These are phyloP conservation scores for Ceratocystis cubensis DNA, from an alignment of 2,329 filamentous ascomycete species.

Conservation along the genomic window DNA sequence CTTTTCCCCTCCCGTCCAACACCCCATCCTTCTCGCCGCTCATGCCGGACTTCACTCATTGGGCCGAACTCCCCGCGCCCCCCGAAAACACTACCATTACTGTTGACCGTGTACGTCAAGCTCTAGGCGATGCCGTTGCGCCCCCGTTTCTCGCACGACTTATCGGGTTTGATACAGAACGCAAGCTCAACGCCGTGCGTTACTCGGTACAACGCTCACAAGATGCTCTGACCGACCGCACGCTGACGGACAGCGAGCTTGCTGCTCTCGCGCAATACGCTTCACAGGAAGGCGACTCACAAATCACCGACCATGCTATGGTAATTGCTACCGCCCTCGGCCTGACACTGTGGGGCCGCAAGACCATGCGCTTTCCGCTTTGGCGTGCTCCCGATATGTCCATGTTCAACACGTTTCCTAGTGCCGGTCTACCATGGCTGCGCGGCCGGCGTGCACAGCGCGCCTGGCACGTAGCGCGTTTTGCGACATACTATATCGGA, in stretches of 20 bases:
- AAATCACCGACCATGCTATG: slow-evolving; percentile 26
- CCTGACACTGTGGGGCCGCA: slow-evolving; percentile 26
- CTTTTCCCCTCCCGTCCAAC: not conserved
- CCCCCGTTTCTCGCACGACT: slow-evolving; percentile 18
- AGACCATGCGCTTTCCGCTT: slow-evolving; percentile 32
- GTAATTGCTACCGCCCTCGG: slow-evolving; percentile 25
- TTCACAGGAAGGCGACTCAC: slow-evolving; percentile 18
- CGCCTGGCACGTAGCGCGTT: slow-evolving; percentile 31
- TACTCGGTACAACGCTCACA: slow-evolving; percentile 17
- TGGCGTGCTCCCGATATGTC: slow-evolving; percentile 28
- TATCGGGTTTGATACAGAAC: slow-evolving; percentile 14
- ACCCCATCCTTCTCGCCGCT: not conserved
- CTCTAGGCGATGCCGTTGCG: slow-evolving; percentile 10
- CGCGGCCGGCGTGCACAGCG: slow-evolving; percentile 24
- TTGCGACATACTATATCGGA: slow-evolving; percentile 28
- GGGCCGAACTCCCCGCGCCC: slow-evolving; percentile 15
- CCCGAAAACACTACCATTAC: slow-evolving; percentile 14
- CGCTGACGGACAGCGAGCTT: slow-evolving; percentile 30
- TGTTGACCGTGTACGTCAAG: slow-evolving; percentile 12
- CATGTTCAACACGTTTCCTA: slow-evolving; percentile 26
- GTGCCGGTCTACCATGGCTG: slow-evolving; percentile 23
- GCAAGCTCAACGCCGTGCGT: slow-evolving; percentile 24
- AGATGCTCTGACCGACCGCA: slow-evolving; percentile 25
- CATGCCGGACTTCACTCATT: slow-evolving; percentile 17
- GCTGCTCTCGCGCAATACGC: slow-evolving; percentile 29